Percentiles rank a stretch among this genome's conserved stretches.
Conservation (phyloP, 192 early-diverging fungal genomes). For the Coemansia asiatica region DNA sequence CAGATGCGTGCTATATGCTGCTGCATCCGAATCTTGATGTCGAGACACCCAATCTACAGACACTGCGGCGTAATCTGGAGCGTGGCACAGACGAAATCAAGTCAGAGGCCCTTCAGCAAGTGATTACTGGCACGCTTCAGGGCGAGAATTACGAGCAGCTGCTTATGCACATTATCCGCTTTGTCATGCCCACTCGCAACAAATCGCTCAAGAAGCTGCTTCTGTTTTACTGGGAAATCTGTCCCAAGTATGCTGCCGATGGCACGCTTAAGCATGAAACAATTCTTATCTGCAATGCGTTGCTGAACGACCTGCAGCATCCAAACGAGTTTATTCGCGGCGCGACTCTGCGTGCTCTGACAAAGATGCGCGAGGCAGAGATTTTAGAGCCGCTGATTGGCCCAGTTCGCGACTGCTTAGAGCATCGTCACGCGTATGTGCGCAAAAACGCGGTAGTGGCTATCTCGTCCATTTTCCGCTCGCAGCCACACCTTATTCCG, state of each 20-base stretch:
- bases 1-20: constrained; percentile 56
- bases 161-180: constrained; percentile 98
- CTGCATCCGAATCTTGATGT: constrained; percentile 45
- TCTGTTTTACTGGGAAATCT: constrained; percentile 97
- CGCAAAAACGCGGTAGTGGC: constrained; percentile 97
- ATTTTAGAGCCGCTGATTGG: constrained; percentile 92
- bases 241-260: constrained; percentile 86
- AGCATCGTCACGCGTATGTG: constrained; percentile 97
- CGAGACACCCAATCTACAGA: constrained; percentile 47
- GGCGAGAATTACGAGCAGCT: constrained; percentile 87
- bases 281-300: constrained; percentile 93
- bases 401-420: constrained; percentile 83
- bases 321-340: constrained; percentile 99
- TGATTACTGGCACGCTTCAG: constrained; percentile 87
- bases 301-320: constrained; percentile 95
- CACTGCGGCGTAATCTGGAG: constrained; percentile 67
- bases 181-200: constrained; percentile 93
- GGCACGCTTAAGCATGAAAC: constrained; percentile 94
- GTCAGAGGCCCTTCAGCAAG: constrained; percentile 92
- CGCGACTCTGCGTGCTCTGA: constrained; percentile 87
- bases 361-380: constrained; percentile 94
- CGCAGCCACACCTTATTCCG: constrained; percentile 89
- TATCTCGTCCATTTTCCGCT: constrained; percentile 84
- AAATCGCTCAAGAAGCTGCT: constrained; percentile 97
- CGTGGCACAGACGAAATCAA: constrained; percentile 90